Evolutionary conservation across 1,284 basidiomycete genomes (phyloP).

Genomic region (Apiotrichum laibachii): DNA sequence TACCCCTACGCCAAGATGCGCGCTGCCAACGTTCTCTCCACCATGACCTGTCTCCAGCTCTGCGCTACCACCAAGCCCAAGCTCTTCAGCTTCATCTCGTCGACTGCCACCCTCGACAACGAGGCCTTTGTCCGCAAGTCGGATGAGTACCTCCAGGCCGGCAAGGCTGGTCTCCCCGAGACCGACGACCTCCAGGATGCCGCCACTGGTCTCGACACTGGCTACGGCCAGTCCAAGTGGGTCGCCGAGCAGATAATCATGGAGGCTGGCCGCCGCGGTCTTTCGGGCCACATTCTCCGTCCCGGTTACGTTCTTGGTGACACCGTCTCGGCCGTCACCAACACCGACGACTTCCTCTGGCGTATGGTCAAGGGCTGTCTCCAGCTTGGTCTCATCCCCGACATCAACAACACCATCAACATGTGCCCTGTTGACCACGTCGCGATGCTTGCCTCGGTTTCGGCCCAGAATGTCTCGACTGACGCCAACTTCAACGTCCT

Average conservation of each 20-base stretch:
- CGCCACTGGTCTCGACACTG: conserved; percentile 70
- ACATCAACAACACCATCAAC: conserved; percentile 98
- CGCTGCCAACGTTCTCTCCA: conserved; percentile 85
- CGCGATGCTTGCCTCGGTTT: conserved; percentile 73
- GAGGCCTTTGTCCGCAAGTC: conserved; percentile 85
- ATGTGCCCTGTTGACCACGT: conserved; percentile 99
- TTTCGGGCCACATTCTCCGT: conserved; percentile 83
- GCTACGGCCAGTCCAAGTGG: conserved; percentile 98
- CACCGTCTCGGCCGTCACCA: conserved; percentile 84
- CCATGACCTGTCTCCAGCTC: conserved; percentile 77
- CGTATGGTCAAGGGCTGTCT: conserved; percentile 95
- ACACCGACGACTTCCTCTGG: conserved; percentile 99
- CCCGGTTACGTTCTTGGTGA: conserved; percentile 97
- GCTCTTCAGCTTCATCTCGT: conserved; percentile 85
- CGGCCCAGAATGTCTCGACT: conserved; percentile 59
- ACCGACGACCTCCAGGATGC: conserved; percentile 89
- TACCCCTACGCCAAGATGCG: conserved; percentile 95
- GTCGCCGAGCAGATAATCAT: conserved; percentile 93
- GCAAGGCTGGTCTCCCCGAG: conserved; percentile 73
- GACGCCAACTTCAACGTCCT: conserved; percentile 62
- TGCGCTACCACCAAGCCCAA: conserved; percentile 74
- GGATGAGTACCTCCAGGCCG: conserved; percentile 61
- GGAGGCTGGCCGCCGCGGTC: conserved; percentile 81
- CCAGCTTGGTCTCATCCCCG: conserved; percentile 90
- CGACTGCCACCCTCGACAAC: conserved; percentile 88